These are phyloP conservation scores for Kazachstania taianensis DNA, from an alignment of 805 yeast species.

Conservation along the genomic window DNA sequence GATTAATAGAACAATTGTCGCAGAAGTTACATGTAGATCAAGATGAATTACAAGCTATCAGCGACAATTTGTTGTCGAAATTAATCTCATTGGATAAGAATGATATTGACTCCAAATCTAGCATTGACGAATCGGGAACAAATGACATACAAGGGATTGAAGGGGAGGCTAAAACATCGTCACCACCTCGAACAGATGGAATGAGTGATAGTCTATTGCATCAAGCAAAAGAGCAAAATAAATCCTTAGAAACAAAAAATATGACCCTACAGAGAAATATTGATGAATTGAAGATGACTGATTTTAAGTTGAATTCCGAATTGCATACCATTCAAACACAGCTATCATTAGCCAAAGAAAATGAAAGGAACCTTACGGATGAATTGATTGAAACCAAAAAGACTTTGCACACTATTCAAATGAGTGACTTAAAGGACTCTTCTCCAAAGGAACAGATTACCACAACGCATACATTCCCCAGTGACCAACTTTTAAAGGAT, in stretches of 20 bases:
- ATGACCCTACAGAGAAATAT: background rate
- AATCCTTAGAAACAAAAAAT: background rate
- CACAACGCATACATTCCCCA: background rate
- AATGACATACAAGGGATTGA: too few relatives aligned
- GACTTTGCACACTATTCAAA: slow-evolving; percentile 6
- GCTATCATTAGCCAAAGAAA: slow-evolving; percentile 19
- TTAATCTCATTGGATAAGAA: too few relatives aligned
- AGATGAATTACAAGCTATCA: too few relatives aligned
- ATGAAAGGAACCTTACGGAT: slow-evolving; percentile 25
- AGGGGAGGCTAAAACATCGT: too few relatives aligned
- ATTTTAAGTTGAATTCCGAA: background rate
- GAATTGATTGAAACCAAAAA: slow-evolving; percentile 6
- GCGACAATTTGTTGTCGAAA: too few relatives aligned
- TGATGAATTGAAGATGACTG: background rate
- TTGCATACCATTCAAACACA: slow-evolving; percentile 2
- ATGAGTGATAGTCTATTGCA: background rate
- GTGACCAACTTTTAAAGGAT: background rate
- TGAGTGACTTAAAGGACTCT: too few relatives aligned
- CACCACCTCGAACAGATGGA: background rate
- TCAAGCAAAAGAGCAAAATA: too few relatives aligned
- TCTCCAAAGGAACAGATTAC: slow-evolving; percentile 32
- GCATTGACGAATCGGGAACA: too few relatives aligned
- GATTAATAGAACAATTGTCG: too few relatives aligned
- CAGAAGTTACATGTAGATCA: too few relatives aligned
- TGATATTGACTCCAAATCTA: too few relatives aligned